Percentiles rank a stretch among this genome's conserved stretches.
Conservation (phyloP, 305 asterid genomes). For the Fraxinus velutina region DNA sequence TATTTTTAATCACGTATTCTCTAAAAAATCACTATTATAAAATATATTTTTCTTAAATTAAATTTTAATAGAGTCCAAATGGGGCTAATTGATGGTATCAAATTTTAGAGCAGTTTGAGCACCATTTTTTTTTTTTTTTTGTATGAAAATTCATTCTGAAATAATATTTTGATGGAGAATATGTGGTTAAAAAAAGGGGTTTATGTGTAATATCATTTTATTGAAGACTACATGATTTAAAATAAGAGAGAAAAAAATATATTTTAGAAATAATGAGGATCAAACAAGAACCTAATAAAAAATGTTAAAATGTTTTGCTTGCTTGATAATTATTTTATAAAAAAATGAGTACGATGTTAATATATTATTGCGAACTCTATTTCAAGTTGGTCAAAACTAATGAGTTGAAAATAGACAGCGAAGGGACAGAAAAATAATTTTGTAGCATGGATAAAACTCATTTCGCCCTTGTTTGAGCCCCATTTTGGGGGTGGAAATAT, state of each 20-base stretch:
- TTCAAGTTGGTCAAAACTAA: not conserved
- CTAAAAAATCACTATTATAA: too few relatives aligned
- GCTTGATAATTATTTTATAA: too few relatives aligned
- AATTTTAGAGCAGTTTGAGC: not conserved
- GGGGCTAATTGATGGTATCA: not conserved
- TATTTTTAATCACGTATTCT: not conserved
- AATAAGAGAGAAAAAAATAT: not conserved
- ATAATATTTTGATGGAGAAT: not conserved
- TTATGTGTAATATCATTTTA: too few relatives aligned
- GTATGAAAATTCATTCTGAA: not conserved
- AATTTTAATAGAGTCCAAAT: not conserved
- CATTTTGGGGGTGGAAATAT: not conserved
- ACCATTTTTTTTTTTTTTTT: not conserved
- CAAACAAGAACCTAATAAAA: too few relatives aligned
- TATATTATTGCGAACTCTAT: not conserved
- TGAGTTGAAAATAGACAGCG: not conserved
- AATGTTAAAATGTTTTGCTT: not conserved
- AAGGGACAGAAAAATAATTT: not conserved
- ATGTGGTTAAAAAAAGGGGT: not conserved
- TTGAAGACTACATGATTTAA: not conserved
- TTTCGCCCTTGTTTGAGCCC: not conserved
- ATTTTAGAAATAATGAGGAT: too few relatives aligned
- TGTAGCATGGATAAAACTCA: not conserved
- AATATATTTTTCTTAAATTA: too few relatives aligned
- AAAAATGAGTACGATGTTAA: too few relatives aligned